Percentiles rank a stretch among this genome's conserved stretches.
phyloP scores from a whole-genome alignment of 441 rosid genomes.

The Gossypium davidsonii region DNA sequence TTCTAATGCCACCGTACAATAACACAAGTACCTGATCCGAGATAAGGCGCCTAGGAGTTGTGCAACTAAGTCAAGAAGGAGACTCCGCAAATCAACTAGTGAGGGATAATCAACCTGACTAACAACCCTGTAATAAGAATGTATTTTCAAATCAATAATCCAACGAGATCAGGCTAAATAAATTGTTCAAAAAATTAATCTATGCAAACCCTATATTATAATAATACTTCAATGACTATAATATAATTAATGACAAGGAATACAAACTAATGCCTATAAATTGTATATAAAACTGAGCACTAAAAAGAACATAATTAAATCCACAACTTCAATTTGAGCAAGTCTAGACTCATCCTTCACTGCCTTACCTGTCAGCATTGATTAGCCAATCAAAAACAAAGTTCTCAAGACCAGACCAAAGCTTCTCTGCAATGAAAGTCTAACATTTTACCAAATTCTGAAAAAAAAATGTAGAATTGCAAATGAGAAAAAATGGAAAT shows the following conservation, averaged over 20 bases:
- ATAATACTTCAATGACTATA: background rate
- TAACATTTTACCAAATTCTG: constrained; percentile 16
- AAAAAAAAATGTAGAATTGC: constrained; percentile 12
- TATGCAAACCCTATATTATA: background rate
- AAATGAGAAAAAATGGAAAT: constrained; percentile 11
- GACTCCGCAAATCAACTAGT: constrained; percentile 94
- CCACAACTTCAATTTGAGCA: constrained; percentile 1
- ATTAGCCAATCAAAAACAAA: constrained; percentile 98
- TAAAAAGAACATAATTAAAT: constrained; percentile 14
- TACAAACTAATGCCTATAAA: background rate
- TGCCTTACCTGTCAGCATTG: constrained; percentile 87
- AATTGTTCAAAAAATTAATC: background rate
- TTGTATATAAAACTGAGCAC: constrained; percentile 11
- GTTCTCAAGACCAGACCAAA: constrained; percentile 98
- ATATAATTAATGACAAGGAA: background rate
- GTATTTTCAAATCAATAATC: constrained; percentile 1
- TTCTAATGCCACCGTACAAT: constrained; percentile 10
- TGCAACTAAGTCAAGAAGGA: constrained; percentile 92
- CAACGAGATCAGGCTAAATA: background rate
- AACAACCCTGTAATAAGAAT: constrained; percentile 63
- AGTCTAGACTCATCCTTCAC: constrained; percentile 10
- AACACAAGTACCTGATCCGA: constrained; percentile 67
- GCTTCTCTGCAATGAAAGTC: constrained; percentile 68
- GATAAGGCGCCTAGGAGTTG: constrained; percentile 98
- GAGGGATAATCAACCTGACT: constrained; percentile 99